Evolutionary conservation across 2,329 filamentous ascomycete species (phyloP).

Genomic region (Ophiostoma australiae): DNA sequence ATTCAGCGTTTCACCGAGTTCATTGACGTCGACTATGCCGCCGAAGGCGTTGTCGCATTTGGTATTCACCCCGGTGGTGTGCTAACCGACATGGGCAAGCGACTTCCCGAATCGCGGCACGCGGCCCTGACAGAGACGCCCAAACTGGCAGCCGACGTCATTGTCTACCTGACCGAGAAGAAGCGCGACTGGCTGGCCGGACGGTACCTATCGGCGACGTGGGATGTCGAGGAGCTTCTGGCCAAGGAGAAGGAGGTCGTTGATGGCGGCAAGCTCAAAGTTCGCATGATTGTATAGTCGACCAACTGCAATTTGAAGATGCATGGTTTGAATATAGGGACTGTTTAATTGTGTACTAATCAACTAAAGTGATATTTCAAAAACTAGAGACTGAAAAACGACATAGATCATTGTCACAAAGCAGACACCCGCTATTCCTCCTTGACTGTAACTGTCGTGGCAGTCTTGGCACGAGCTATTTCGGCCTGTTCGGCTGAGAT

Average conservation of each 20-base stretch:
- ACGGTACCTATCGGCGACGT: slow-evolving; percentile 28
- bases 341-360: no score
- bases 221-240: slow-evolving; percentile 30
- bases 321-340: not conserved
- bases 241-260: slow-evolving; percentile 28
- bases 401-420: not conserved
- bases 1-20: slow-evolving; percentile 43
- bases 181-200: slow-evolving; percentile 29
- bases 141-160: slow-evolving; percentile 28
- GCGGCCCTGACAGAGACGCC: slow-evolving; percentile 27
- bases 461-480: not conserved
- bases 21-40: slow-evolving; percentile 40
- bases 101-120: slow-evolving; percentile 33
- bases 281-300: slow-evolving; percentile 26
- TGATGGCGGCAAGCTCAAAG: slow-evolving; percentile 26
- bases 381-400: not conserved
- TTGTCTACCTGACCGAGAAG: slow-evolving; percentile 30
- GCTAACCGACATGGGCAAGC: slow-evolving; percentile 39
- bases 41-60: slow-evolving; percentile 40
- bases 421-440: not conserved
- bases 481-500: not conserved
- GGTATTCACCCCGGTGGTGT: slow-evolving; percentile 45
- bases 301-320: no score
- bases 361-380: no score
- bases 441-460: not conserved